Percentiles rank a stretch among this genome's conserved stretches.
Evolutionary conservation across 202 grass and related monocot species (phyloP).

Genomic region (Dendrocalamus latiflorus): DNA sequence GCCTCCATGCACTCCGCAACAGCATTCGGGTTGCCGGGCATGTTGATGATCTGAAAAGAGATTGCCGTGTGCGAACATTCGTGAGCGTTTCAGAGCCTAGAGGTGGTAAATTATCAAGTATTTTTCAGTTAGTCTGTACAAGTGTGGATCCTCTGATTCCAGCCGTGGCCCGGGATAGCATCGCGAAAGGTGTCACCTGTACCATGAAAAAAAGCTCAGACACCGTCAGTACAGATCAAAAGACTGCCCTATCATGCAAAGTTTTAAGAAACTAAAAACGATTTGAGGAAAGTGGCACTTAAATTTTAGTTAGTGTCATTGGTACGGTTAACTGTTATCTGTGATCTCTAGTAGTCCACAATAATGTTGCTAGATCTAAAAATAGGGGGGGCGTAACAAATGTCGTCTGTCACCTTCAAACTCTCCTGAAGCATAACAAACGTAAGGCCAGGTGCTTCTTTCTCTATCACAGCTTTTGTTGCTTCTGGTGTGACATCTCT

Average conservation of each 20-base stretch:
- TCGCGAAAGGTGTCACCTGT: slow-evolving; percentile 87
- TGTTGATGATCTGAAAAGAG: slow-evolving; percentile 78
- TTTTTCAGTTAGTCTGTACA: slow-evolving; percentile 27
- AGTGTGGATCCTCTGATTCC: slow-evolving; percentile 92
- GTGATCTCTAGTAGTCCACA: not conserved
- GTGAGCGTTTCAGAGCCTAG: not conserved
- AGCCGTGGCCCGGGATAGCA: slow-evolving; percentile 72
- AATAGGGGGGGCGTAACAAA: not conserved
- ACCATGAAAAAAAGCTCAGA: not conserved
- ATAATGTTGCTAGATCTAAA: not conserved
- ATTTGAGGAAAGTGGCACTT: not conserved
- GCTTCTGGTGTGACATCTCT: too few species aligned
- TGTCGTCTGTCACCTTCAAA: slow-evolving; percentile 53
- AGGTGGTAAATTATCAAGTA: not conserved
- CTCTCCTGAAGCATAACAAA: slow-evolving; percentile 95
- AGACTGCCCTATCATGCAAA: not conserved
- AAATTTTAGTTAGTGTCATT: not conserved
- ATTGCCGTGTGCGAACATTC: not conserved
- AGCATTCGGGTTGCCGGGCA: slow-evolving; percentile 93
- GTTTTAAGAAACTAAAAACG: too few species aligned
- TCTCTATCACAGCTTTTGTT: too few species aligned
- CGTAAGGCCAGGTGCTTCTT: too few species aligned
- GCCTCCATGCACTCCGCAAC: slow-evolving; percentile 85
- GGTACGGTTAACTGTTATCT: not conserved
- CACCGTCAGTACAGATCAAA: slow-evolving; percentile 5